A percentile compares a stretch with the other conserved stretches of the same genome.
Evolutionary conservation across 2,329 filamentous ascomycete genomes (phyloP).

Genomic region (Verticillium klebahnii): DNA sequence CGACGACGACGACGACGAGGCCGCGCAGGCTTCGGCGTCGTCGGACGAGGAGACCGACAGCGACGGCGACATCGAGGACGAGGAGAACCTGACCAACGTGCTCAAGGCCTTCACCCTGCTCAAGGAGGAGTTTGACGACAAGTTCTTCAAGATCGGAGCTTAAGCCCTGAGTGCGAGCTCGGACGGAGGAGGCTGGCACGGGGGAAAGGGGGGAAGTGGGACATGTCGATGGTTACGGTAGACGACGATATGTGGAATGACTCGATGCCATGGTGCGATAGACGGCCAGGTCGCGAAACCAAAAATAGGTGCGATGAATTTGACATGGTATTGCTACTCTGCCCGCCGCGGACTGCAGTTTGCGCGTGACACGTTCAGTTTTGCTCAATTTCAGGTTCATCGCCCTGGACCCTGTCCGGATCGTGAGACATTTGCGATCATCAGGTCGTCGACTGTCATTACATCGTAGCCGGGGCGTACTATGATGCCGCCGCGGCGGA

Average conservation of each 20-base stretch:
- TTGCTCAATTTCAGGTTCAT: not conserved
- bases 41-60: conserved; percentile 22
- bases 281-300: not conserved
- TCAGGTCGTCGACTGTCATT: not conserved
- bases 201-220: not conserved
- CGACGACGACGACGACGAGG: conserved; percentile 25
- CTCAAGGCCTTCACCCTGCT: conserved; percentile 54
- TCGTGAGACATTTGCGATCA: not conserved
- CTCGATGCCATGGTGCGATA: not conserved
- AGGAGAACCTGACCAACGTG: conserved; percentile 47
- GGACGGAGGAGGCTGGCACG: not conserved
- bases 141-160: conserved; percentile 59
- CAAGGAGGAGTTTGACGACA: conserved; percentile 56
- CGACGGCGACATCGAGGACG: conserved; percentile 30
- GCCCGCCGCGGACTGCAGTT: not conserved
- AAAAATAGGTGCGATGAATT: not conserved
- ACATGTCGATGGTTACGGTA: not conserved
- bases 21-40: not conserved
- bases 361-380: not conserved
- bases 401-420: not conserved
- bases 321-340: too few species aligned
- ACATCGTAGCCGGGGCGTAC: not conserved
- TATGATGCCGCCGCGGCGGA: not conserved
- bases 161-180: conserved; percentile 22
- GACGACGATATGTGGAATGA: too few species aligned